A percentile compares a stretch with the other conserved stretches of the same genome.
phyloP scores from a whole-genome alignment of 768 basidiomycete species.

The Panaeolus cyanescens region DNA sequence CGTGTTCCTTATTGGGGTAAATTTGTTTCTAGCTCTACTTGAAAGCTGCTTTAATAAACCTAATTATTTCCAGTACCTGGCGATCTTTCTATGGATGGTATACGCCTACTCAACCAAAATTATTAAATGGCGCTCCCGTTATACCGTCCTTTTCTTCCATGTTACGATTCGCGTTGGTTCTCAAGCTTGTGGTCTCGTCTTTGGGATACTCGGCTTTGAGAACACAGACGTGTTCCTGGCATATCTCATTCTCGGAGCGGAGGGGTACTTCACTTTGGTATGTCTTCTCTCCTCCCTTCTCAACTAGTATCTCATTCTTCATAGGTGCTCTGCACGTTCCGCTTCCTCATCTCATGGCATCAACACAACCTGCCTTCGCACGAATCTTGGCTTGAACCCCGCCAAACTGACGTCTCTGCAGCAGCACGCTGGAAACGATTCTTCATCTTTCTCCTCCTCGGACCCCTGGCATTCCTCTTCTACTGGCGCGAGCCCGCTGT shows the following conservation, averaged over 20 bases:
- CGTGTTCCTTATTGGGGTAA: conserved; percentile 28
- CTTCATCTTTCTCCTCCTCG: conserved; percentile 17
- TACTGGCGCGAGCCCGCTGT: conserved; percentile 28
- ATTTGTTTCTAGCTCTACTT: not conserved
- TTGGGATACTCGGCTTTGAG: conserved; percentile 30
- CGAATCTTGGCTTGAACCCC: conserved; percentile 36
- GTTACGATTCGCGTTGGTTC: conserved; percentile 34
- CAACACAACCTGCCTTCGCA: conserved; percentile 30
- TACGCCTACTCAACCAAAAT: conserved; percentile 26
- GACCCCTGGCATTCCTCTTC: conserved; percentile 25
- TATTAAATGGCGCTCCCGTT: conserved; percentile 31
- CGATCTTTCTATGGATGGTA: conserved; percentile 29
- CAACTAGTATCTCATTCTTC: not conserved
- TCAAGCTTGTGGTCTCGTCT: conserved; percentile 35
- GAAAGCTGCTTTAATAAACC: not conserved
- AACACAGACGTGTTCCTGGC: conserved; percentile 30
- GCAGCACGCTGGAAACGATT: conserved; percentile 3
- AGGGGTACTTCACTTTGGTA: conserved; percentile 13
- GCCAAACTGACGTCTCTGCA: conserved; percentile 15
- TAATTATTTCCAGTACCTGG: conserved; percentile 22
- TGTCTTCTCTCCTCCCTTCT: not conserved
- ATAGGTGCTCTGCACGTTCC: conserved; percentile 31
- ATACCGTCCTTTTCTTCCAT: conserved; percentile 32
- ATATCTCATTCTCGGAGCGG: conserved; percentile 25
- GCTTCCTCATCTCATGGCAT: conserved; percentile 38